Evolutionary conservation across 805 yeast species (phyloP).

Genomic region (Yarrowia sp.): DNA sequence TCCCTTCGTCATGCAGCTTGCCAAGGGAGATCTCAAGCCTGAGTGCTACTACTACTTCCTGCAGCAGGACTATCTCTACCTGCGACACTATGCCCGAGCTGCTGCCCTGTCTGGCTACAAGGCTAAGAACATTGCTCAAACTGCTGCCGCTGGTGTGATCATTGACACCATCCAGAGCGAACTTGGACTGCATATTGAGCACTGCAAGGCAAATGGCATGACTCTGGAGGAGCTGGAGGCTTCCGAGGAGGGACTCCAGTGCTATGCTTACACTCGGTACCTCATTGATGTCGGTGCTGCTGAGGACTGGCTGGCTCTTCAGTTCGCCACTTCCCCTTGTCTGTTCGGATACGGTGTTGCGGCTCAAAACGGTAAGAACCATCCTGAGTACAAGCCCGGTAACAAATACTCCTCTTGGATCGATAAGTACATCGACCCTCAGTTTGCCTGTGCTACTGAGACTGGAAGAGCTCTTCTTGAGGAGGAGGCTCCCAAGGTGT

Average conservation of each 20-base stretch:
- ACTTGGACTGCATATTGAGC: slow-evolving; percentile 51
- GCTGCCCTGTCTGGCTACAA: slow-evolving; percentile 61
- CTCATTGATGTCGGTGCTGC: slow-evolving; percentile 51
- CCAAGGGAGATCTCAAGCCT: slow-evolving; percentile 49
- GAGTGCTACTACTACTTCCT: slow-evolving; percentile 53
- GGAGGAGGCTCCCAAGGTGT: slow-evolving; percentile 42
- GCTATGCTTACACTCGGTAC: slow-evolving; percentile 59
- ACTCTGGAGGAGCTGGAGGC: slow-evolving; percentile 42
- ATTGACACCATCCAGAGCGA: slow-evolving; percentile 54
- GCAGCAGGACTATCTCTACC: slow-evolving; percentile 65
- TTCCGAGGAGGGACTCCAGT: slow-evolving; percentile 53
- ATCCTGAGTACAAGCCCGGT: slow-evolving; percentile 30
- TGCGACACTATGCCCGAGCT: slow-evolving; percentile 63
- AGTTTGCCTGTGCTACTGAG: slow-evolving; percentile 53
- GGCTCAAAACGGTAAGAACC: slow-evolving; percentile 39
- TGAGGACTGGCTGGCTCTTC: slow-evolving; percentile 61
- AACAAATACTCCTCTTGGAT: slow-evolving; percentile 51
- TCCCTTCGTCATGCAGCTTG: slow-evolving; percentile 55
- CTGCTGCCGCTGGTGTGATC: slow-evolving; percentile 44
- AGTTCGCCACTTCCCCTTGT: slow-evolving; percentile 72
- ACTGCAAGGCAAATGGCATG: slow-evolving; percentile 47
- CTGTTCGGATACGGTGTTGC: slow-evolving; percentile 69
- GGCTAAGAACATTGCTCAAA: slow-evolving; percentile 53
- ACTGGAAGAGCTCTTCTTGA: slow-evolving; percentile 52
- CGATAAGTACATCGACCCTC: slow-evolving; percentile 55